Base-by-base conservation (phyloP, 2,329 filamentous ascomycete genomes). In the Sporothrix sp. region DNA sequence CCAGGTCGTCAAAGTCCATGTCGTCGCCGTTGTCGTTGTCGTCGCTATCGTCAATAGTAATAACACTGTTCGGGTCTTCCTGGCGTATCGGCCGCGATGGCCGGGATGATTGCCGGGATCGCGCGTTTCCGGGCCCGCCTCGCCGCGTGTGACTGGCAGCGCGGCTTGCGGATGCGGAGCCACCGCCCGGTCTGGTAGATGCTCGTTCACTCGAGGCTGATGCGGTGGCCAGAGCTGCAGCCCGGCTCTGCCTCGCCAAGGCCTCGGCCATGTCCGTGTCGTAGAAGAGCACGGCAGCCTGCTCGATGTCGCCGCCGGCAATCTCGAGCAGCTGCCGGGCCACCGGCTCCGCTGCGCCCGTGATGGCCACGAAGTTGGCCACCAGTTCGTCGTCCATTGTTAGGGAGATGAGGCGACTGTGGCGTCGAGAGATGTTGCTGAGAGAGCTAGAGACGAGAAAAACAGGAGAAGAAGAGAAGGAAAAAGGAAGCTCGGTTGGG, bases 281-380 rank as follows among this genome's bases (percentile, higher is more conserved):
- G 66, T 88, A 97, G 70, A 82, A 98, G 11, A 97, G 81, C 62
- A 87, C 81, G 60, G 96, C 83, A 23, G 93, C 93, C 62, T 91
- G 85, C 66, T 88, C 82, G 47, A 91, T 72, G 63, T 95, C 84
- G 61, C 82, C 82, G 59, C 87, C 85, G n/a, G 89, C 83, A 63
- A 98, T 78, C 59, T 85, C 78, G 43, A 97, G 78, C 66, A 94
- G 95, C 58, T 86, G 84, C 55, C 80, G 78, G 27, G 91, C 93
- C 56, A 90, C 80, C 57, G 83, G 75, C 25, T 82, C 76, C 55
- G 75, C 80, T 53, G 85, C 79, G 58, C 82, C 84, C 35, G 93
- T 97, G 65, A 98, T 85, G 67, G 77, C 75, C 61, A 82, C 81
- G 65, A 98, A 96, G 61, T 82, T 81, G 56, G 79, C 78, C 59